Evolutionary conservation across 164 flowering plant species (phyloP), one percentile per base, ranked within the genome.

Genomic region (Piper betle): DNA sequence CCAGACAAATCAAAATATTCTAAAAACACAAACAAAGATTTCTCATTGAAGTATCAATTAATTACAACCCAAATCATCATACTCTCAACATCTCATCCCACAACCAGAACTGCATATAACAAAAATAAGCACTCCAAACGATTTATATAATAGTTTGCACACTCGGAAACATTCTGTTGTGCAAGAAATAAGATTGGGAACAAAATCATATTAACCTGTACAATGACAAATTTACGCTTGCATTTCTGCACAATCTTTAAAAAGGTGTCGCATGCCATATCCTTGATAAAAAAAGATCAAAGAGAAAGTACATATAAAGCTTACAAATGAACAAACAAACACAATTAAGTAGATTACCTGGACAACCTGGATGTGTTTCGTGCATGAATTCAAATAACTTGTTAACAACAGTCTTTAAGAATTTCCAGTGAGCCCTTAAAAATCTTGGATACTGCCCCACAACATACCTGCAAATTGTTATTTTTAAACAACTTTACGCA

Each of bases 341-440:
- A 9, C 50, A 46, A 10, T n/a, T 19, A 13, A 9, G 16, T 13
- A 33, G 15, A 15, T 46, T 46, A 94, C 99, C 99, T 94, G 99
- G 65, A 94, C 99, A n/a, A 66, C 99, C 99, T 2, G 97, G 99
- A 80, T 94, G 99, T 38, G 95, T 85, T 73, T 94, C 99, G 62
- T 94, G 99, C 99, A 94, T 94, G 73, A 94, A 94, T 76, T 94
- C 99, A 64, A 94, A 94, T 80, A 94, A 69, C 75, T 94, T 94
- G 64, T 94, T 91, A 60, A 94, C 99, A 73, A 94, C 99, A 59
- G 99, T 94, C 79, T 94, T 94, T 68, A 94, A 71, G 70, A 94
- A 94, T 72, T 94, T 94, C 99, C 99, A 94, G 63, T 94, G 99
- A 10, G 99, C 99, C 70, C 99, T 84, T 40, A 94, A 71, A 75